Conservation (phyloP, 352 stramenopile species). For the Phytophthora hibernalis region DNA sequence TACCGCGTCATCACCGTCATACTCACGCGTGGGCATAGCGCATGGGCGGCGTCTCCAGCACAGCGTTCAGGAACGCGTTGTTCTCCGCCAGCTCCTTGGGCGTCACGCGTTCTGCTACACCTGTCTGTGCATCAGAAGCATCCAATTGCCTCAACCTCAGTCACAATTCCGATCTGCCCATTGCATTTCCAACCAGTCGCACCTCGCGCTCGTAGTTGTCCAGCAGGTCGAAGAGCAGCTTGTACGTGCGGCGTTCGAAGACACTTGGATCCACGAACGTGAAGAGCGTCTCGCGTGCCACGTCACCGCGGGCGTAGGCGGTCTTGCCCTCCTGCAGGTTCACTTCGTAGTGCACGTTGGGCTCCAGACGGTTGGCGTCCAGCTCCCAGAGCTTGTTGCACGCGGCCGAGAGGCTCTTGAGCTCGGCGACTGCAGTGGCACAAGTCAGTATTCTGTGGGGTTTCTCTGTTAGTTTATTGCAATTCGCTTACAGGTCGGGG, state of each 20-base stretch:
- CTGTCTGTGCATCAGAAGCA: conserved; percentile 53
- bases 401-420: conserved; percentile 69
- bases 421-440: conserved; percentile 45
- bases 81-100: conserved; percentile 91
- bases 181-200: conserved; percentile 7
- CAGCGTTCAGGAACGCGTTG: conserved; percentile 91
- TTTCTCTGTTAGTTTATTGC: background rate
- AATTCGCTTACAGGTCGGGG: conserved; percentile 52
- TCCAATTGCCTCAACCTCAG: background rate
- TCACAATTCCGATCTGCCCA: background rate
- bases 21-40: conserved; percentile 93
- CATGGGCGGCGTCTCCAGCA: conserved; percentile 94
- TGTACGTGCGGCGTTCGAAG: conserved; percentile 92
- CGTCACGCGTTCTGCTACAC: conserved; percentile 89
- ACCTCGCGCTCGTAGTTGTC: conserved; percentile 90
- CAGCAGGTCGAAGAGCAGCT: conserved; percentile 91
- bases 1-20: background rate
- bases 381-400: conserved; percentile 94
- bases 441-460: no score
- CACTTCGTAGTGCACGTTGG: conserved; percentile 92
- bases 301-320: conserved; percentile 89
- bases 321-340: conserved; percentile 94
- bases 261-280: conserved; percentile 85
- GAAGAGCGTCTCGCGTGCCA: conserved; percentile 92
- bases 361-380: conserved; percentile 82